Base-by-base conservation (phyloP, 1,139 yeast genomes). In the Kodamaea plutei region DNA sequence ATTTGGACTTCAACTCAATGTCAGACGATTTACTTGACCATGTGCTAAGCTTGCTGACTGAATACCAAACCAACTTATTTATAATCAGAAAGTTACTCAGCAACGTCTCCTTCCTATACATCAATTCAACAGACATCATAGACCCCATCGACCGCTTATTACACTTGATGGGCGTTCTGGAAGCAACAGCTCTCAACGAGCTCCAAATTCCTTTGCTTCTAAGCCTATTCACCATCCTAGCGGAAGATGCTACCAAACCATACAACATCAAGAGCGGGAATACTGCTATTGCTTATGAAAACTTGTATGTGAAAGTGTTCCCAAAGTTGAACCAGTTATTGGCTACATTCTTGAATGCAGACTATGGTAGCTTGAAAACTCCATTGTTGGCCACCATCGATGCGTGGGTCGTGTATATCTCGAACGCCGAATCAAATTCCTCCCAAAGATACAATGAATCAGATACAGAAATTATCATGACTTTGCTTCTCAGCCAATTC, bases 101-200 rank as follows among this genome's bases (percentile, higher is more conserved):
- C 9, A 76, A 79, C 43, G 43, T 79, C 21, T 69, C 81, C 2
- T 51, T 75, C 22, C 44, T 79, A 6, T 80, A 65, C 48, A 61
- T 61, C 24, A 29, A 18, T 8, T 13, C 25, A 10, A 10, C 18
- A 17, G 12, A 10, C 4, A 15, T 23, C n/a, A 23, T 12, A n/a
- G 31, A 34, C 16, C 39, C 37, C 2, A 20, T 31, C n/a, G 14
- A 27, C 1, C 26, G 11, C n/a, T 22, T 35, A 13, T 11, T 26
- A 13, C 13, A 9, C 7, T 21, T 21, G 14, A 18, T 18, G 20
- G 6, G 8, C 10, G 23, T 21, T 9, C 8, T 15, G 11, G 8
- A 22, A 7, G 15, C 33, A 3, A 16, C 21, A 5, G 26, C 33
- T 2, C 26, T 36, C 7, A 29, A 20, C 22, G 39, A 39, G 8